Evolutionary conservation across 2,329 filamentous ascomycete species (phyloP), one percentile per base, ranked within the genome.

Genomic region (Fusarium mexicanum): DNA sequence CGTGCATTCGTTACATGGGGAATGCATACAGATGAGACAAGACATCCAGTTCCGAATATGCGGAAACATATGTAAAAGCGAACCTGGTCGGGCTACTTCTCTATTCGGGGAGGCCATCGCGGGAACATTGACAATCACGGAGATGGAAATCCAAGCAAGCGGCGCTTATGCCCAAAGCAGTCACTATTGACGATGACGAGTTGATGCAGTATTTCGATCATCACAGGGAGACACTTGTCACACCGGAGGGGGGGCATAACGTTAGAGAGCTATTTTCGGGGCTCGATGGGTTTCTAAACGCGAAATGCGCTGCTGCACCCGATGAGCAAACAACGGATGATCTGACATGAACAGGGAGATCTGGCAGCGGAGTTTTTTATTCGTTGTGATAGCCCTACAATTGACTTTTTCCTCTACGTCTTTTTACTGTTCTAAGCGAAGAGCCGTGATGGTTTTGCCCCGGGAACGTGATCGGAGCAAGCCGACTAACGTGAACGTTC

Each of bases 31-130:
- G 58, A 35, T 64, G 60, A 55, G 71, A 57, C 48, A 61, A 54
- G 67, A 47, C 47, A 64, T 37, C 9, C 18, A 26, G 63, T 76
- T 77, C 73, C 73, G 61, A 33, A 35, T 59, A 51, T 37, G 38
- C 64, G 66, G 57, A 63, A 61, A 29, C 12, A 31, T 41, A n/a
- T 29, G 20, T 22, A 41, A 18, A 57, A 22, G 29, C 57, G 46
- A 58, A 59, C 44, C 51, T 65, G 67, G 67, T 38, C 44, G 50
- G 66, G 57, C 35, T 10, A 50, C 35, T 38, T 48, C 46, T 51
- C 58, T 53, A 35, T 60, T 43, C 31, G 67, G 66, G 66, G 60
- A 35, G 53, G 29, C 17, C 41, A 24, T 58, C 13, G 40, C 58
- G 59, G 46, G 53, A 59, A 57, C 14, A 37, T 66, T 24, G 41